Evolutionary conservation across 176 grass and related monocot genomes (phyloP), one percentile per base, ranked within the genome.

Genomic region (Rhynchospora breviuscula): DNA sequence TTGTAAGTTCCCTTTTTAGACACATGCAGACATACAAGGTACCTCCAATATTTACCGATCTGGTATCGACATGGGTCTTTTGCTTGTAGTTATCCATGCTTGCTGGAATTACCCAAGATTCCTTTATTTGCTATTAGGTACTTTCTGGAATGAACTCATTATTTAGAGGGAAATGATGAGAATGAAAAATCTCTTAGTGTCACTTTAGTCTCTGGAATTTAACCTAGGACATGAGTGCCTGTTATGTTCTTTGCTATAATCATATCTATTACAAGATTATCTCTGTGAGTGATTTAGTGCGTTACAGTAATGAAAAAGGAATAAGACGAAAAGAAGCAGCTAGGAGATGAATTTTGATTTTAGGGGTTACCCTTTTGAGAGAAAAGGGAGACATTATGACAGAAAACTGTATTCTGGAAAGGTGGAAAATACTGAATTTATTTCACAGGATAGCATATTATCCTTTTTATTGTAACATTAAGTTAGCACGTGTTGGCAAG

Each of bases 1-100:
- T 99, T 82, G 96, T 99, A 90, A 91, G 93, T 82, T 25, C 79
- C 59, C 48, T 47, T 82, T 63, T 4, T 66, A 23, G 47, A 29
- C n/a, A 17, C 48, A 53, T 76, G 70, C 44, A 47, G 45, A 76
- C 47, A 26, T 51, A 76, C 65, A 12, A 53, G 49, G 48, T 56
- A 12, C 23, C 23, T 49, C 6, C 22, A 45, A 10, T 70, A 45
- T 10, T 70, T 70, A 44, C 33, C 17, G 11, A 11, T 52, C 21
- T n/a, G 71, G 47, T 75, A 26, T 75, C 3, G 25, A 75, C 22
- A 52, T 53, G 5, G 49, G 8, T 25, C 21, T 4, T 75, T 11
- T 75, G 22, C 71, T 71, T 6, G 10, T 51, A 75, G 22, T 53
- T 51, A 51, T 75, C 21, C 15, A 14, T 75, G 71, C 52, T 71